These are phyloP conservation scores for Elongisporangium undulatum DNA, from an alignment of 352 stramenopile genomes.

Conservation along the genomic window DNA sequence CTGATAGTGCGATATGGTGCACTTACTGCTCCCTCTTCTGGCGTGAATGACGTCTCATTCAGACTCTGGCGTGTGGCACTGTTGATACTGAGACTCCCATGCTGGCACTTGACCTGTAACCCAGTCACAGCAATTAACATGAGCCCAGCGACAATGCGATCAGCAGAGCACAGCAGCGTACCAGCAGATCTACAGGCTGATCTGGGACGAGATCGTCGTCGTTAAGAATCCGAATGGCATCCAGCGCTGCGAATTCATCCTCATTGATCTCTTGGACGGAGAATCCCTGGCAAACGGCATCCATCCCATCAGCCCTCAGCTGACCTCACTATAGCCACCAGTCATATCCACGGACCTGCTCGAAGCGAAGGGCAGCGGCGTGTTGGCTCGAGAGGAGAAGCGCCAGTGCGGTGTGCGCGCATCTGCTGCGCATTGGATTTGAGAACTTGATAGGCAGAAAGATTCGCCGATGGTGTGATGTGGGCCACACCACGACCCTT, in stretches of 20 bases:
- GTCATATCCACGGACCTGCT: background rate
- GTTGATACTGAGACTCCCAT: slow-evolving; percentile 17
- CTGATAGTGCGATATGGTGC: slow-evolving; percentile 2
- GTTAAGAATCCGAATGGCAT: background rate
- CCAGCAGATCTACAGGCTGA: background rate
- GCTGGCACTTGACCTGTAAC: slow-evolving; percentile 16
- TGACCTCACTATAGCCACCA: background rate
- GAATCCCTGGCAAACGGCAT: background rate
- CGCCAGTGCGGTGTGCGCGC: background rate
- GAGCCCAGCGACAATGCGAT: too few species aligned
- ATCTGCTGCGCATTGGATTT: background rate
- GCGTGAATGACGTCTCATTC: slow-evolving; percentile 17
- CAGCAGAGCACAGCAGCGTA: background rate
- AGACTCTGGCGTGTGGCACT: slow-evolving; percentile 7
- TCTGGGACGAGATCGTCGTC: background rate
- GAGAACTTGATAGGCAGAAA: background rate
- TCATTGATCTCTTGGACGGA: background rate
- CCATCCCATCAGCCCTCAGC: background rate
- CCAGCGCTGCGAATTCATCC: background rate
- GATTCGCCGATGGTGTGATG: background rate
- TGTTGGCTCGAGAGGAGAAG: background rate
- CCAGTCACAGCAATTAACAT: background rate
- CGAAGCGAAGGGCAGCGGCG: background rate
- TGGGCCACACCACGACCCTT: background rate
- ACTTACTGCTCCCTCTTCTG: background rate